Evolutionary conservation across 805 yeast species (phyloP).

Genomic region (Saccharomyces cerevisiae): DNA sequence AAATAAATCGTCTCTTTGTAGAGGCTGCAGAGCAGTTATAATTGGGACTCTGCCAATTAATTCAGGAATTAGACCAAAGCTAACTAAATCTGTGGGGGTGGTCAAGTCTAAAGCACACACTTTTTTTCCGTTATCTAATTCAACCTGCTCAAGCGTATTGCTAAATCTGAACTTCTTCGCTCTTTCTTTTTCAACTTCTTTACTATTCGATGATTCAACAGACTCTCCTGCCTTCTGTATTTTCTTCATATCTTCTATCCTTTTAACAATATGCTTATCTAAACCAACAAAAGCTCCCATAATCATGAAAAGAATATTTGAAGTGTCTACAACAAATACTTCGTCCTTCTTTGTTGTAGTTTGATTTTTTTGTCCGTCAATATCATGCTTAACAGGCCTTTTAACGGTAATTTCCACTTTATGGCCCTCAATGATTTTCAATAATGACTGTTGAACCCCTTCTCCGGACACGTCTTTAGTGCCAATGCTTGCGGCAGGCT

Average conservation of each 20-base stretch:
- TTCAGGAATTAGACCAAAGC: constrained; percentile 53
- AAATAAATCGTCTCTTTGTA: constrained; percentile 38
- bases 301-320: constrained; percentile 46
- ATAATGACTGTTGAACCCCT: constrained; percentile 54
- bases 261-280: constrained; percentile 38
- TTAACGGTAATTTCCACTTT: constrained; percentile 41
- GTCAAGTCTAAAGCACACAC: constrained; percentile 39
- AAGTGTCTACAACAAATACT: constrained; percentile 43
- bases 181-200: constrained; percentile 5
- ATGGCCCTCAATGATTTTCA: constrained; percentile 52
- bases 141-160: constrained; percentile 31
- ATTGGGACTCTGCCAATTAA: constrained; percentile 52
- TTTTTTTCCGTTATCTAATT: constrained; percentile 31
- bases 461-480: constrained; percentile 56
- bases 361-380: constrained; percentile 26
- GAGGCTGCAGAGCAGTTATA: constrained; percentile 40
- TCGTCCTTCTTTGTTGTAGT: constrained; percentile 34
- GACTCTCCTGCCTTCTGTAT: constrained; percentile 6
- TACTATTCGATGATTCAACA: constrained; percentile 1
- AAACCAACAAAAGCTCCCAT: constrained; percentile 60
- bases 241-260: constrained; percentile 28
- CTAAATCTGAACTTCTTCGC: constrained; percentile 13
- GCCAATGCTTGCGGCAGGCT: constrained; percentile 39
- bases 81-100: constrained; percentile 42
- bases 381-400: constrained; percentile 30